Evolutionary conservation across 257 asterid genomes (phyloP).

Genomic region (Penstemon barbatus): DNA sequence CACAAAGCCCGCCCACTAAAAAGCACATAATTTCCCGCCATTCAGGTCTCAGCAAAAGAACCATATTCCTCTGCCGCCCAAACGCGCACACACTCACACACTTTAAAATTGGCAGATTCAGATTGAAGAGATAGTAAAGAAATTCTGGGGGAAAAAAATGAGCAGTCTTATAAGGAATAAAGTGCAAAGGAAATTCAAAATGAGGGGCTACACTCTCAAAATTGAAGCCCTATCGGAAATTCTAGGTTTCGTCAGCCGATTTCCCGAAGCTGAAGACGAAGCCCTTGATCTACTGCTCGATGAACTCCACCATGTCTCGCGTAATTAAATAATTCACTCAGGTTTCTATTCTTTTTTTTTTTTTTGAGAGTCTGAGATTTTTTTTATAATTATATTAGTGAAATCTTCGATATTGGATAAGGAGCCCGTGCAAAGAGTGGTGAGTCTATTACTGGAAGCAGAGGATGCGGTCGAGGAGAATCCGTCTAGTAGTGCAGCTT

Average conservation of each 20-base stretch:
- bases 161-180: conserved; percentile 55
- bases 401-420: conserved; percentile 85
- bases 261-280: conserved; percentile 62
- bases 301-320: conserved; percentile 51
- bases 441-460: conserved; percentile 53
- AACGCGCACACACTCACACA: background rate
- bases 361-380: no score
- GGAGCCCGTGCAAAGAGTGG: conserved; percentile 66
- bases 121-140: background rate
- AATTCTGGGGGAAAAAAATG: conserved; percentile 28
- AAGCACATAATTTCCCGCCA: conserved; percentile 23
- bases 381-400: conserved; percentile 38
- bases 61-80: conserved; percentile 28
- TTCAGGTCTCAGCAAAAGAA: background rate
- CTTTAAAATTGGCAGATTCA: background rate
- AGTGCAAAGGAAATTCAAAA: conserved; percentile 82
- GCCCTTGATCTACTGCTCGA: conserved; percentile 82
- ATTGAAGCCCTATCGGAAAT: conserved; percentile 76
- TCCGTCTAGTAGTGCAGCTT: conserved; percentile 50
- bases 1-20: background rate
- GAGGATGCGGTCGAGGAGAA: conserved; percentile 61
- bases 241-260: conserved; percentile 57
- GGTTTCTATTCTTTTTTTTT: no score
- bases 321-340: no score
- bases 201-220: conserved; percentile 85